phyloP scores from a whole-genome alignment of 177 flowering plant species.

The Tripterygium wilfordii region DNA sequence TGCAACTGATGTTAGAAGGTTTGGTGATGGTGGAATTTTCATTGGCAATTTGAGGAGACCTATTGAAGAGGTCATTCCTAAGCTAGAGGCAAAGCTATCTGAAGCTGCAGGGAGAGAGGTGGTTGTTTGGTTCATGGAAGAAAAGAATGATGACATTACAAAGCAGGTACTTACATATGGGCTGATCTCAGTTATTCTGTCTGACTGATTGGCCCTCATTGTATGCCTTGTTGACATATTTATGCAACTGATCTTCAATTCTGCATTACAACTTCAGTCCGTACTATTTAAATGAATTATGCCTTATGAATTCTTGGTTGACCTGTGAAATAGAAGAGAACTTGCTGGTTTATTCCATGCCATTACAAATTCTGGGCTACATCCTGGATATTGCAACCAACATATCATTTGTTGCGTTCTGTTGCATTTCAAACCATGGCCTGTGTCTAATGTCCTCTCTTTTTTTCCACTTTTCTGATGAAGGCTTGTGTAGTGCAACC shows the following conservation, averaged over 20 bases:
- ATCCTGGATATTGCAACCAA: no score
- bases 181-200: background rate
- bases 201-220: background rate
- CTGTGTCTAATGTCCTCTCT: no score
- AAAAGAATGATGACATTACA: constrained; percentile 60
- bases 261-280: no score
- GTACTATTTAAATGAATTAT: no score
- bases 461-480: constrained; percentile 3
- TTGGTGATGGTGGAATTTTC: constrained; percentile 95
- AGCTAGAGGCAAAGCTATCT: constrained; percentile 76
- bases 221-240: no score
- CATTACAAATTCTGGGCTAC: no score
- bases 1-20: constrained; percentile 87
- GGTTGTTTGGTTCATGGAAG: constrained; percentile 92
- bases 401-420: no score
- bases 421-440: no score
- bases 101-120: constrained; percentile 87
- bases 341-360: background rate
- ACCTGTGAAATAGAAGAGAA: background rate
- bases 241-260: no score
- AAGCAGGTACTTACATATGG: constrained; percentile 58
- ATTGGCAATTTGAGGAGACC: constrained; percentile 89
- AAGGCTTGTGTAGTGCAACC: constrained; percentile 98
- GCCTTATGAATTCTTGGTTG: background rate
- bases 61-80: constrained; percentile 75